Percentiles rank a stretch among this genome's conserved stretches.
These are phyloP conservation scores for Polytolypa hystricis DNA, from an alignment of 2,329 filamentous ascomycete genomes.

Conservation along the genomic window DNA sequence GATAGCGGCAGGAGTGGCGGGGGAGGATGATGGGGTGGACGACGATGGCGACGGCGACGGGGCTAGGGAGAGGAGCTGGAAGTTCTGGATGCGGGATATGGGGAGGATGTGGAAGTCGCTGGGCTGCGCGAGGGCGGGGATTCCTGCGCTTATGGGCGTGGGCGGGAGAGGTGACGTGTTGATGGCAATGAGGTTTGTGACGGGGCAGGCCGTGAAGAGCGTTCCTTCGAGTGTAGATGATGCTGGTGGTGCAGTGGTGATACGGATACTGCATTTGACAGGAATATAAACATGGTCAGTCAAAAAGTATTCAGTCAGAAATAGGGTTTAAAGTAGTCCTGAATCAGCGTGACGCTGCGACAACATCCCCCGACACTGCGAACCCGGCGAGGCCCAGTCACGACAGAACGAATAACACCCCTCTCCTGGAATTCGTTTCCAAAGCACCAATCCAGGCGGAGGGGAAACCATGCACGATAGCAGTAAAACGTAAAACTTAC, in stretches of 20 bases:
- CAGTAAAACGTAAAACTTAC: slow-evolving; percentile 31
- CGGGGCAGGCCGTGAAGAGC: slow-evolving; percentile 50
- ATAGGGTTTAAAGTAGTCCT: too few relatives aligned
- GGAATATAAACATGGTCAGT: too few relatives aligned
- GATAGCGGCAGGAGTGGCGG: slow-evolving; percentile 20
- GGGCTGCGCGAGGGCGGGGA: slow-evolving; percentile 28
- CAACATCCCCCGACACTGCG: too few relatives aligned
- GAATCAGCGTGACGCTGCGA: neutral
- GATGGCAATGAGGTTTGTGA: slow-evolving; percentile 51
- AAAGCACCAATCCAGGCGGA: neutral
- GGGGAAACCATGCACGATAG: neutral
- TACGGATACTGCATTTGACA: slow-evolving; percentile 39
- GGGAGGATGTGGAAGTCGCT: slow-evolving; percentile 52
- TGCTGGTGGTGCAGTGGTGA: slow-evolving; percentile 43
- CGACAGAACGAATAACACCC: too few relatives aligned
- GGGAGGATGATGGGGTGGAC: slow-evolving; percentile 1
- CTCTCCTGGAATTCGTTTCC: too few relatives aligned
- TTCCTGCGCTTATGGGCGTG: slow-evolving; percentile 25
- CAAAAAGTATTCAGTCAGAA: too few relatives aligned
- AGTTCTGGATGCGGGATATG: slow-evolving; percentile 46
- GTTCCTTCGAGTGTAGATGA: slow-evolving; percentile 48
- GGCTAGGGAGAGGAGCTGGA: slow-evolving; percentile 41
- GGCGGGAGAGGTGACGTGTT: slow-evolving; percentile 41
- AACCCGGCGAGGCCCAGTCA: too few relatives aligned
- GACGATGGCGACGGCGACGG: slow-evolving; percentile 2